Base-by-base conservation (phyloP, 1,139 yeast genomes). In the Yamadazyma diddensiae region DNA sequence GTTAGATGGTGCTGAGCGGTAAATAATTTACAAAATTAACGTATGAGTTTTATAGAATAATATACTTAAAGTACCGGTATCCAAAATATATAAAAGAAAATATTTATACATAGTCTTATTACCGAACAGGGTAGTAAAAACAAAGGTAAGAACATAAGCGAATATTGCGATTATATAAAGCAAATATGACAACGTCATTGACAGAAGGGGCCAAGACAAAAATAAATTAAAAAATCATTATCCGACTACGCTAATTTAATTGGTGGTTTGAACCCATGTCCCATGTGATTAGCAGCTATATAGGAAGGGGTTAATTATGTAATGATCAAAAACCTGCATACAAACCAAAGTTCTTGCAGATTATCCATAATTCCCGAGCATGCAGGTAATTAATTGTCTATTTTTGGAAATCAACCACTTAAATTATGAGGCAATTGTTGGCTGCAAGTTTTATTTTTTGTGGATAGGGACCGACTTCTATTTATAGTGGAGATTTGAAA, bases 331-430 rank as follows among this genome's bases (percentile, higher is more conserved):
- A n/a, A n/a, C n/a, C n/a, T n/a, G n/a, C n/a, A n/a, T n/a, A n/a
- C n/a, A n/a, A n/a, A n/a, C n/a, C n/a, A n/a, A n/a, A n/a, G n/a
- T n/a, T n/a, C n/a, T n/a, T n/a, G n/a, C n/a, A n/a, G n/a, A n/a
- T n/a, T n/a, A n/a, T n/a, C n/a, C 25, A 7, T 5, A 13, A 22
- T 12, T 12, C 11, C 25, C 25, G 25, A 22, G 21, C 29, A 36
- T 31, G 43, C 42, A 38, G 24, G 19, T 25, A 32, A 33, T 41
- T 36, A 41, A 28, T 28, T 32, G 23, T 22, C 39, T 36, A 34
- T 33, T 39, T 41, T 37, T 29, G 45, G 46, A 33, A 30, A 31
- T 12, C 13, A 6, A 22, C 11, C 6, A 8, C 25, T 5, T 7
- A 5, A 24, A 28, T 15, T 19, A 13, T 23, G 31, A 28, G 31